Base-by-base conservation (phyloP, 352 stramenopile species). In the Thraustotheca clavata region DNA sequence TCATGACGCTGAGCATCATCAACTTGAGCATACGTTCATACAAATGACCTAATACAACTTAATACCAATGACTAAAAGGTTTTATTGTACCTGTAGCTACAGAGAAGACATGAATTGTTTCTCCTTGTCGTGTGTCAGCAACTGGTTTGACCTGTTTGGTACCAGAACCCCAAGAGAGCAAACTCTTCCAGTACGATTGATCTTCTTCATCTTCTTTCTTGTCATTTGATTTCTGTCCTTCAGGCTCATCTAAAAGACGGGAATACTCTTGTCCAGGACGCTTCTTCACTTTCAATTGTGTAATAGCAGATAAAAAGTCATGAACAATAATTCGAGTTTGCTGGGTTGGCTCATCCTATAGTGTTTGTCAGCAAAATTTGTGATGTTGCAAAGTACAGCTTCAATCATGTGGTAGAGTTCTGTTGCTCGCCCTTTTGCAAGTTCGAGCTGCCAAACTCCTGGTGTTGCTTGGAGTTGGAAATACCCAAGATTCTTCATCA, bases 11-110 rank as follows among this genome's bases (percentile, higher is more conserved):
- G 18, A 98, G 88, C 97, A 99, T 99, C 97, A 99, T 99, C 69
- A 99, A 99, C 72, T 99, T 99, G 36, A 99, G 69, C 67, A 99
- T 97, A 24, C 97, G 80, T 72, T 99, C 97, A 70, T 99, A 99
- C 32, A 99, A 70, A 67, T 99, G 96, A 22, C 97, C 93, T 20
- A 47, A 2, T 27, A 2, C 39, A 47, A 27, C 22, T 47, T 24
- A n/a, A 47, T 47, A 47, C 2, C 12, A 18, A 14, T 52, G 9
- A 14, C 43, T 20, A 2, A 22, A 6, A 14, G 6, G 14, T 2
- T 18, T 3, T 24, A 11, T 35, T 31, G 87, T 95, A 62, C 52
- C 85, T 18, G 85, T 83, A 18, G 97, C 97, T 32, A 99, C 72
- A 2, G 95, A 99, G 68, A 99, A 99, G 0, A 99, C 94, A 70